Conservation (phyloP, 2,329 filamentous ascomycete species). For the Cryphonectria carpinicola region DNA sequence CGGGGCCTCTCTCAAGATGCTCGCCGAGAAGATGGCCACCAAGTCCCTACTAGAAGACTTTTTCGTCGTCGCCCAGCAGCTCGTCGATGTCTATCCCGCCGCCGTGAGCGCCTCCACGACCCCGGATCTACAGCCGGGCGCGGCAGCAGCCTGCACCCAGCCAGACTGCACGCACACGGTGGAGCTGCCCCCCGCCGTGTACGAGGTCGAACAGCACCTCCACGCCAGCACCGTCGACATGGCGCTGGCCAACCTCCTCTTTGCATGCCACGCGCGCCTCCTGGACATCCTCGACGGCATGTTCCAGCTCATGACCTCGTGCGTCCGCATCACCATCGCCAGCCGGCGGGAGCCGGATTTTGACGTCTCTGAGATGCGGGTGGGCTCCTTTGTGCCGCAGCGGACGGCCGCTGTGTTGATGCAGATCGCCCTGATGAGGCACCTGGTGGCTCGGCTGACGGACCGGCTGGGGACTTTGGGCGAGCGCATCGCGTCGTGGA, state of each 20-base stretch:
- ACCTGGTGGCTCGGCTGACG: slow-evolving; percentile 37
- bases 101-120: slow-evolving; percentile 33
- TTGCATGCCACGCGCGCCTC: slow-evolving; percentile 44
- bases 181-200: slow-evolving; percentile 29
- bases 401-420: slow-evolving; percentile 40
- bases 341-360: slow-evolving; percentile 39
- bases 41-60: slow-evolving; percentile 40
- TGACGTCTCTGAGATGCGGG: slow-evolving; percentile 45
- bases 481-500: background rate
- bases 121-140: slow-evolving; percentile 13
- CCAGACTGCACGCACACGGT: slow-evolving; percentile 41
- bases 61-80: slow-evolving; percentile 40
- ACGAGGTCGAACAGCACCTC: slow-evolving; percentile 27
- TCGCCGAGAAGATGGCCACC: slow-evolving; percentile 34
- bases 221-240: slow-evolving; percentile 34
- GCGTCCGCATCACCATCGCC: slow-evolving; percentile 37
- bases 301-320: slow-evolving; percentile 38
- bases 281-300: slow-evolving; percentile 44
- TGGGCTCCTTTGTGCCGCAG: slow-evolving; percentile 45
- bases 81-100: slow-evolving; percentile 42
- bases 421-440: slow-evolving; percentile 39
- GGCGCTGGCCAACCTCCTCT: slow-evolving; percentile 42
- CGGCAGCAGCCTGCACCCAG: slow-evolving; percentile 35
- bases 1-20: slow-evolving; percentile 32
- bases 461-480: slow-evolving; percentile 12